Percentiles rank a stretch among this genome's conserved stretches.
Conservation (phyloP, 2,329 filamentous ascomycete species). For the Monascus ruber region DNA sequence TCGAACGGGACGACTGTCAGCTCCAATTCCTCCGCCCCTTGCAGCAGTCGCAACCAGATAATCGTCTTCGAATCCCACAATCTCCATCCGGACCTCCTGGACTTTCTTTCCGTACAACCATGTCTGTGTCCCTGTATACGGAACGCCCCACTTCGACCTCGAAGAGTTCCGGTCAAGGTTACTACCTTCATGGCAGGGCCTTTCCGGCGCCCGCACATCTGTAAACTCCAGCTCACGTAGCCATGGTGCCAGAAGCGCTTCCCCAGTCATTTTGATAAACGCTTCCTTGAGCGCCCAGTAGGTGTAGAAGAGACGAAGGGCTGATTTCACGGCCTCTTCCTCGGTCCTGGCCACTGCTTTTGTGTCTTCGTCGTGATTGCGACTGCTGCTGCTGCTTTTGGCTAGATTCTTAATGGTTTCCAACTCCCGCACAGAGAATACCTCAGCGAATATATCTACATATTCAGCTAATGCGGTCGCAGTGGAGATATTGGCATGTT, state of each 20-base stretch:
- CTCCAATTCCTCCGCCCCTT: constrained; percentile 24
- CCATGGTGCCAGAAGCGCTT: constrained; percentile 52
- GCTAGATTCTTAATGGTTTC: constrained; percentile 42
- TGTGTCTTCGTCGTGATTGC: neutral
- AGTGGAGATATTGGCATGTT: constrained; percentile 35
- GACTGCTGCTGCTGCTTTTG: neutral
- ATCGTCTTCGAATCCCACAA: constrained; percentile 47
- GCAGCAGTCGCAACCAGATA: constrained; percentile 49
- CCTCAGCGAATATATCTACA: constrained; percentile 48
- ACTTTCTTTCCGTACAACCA: constrained; percentile 38
- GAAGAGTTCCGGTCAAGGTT: neutral
- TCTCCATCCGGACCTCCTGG: constrained; percentile 44
- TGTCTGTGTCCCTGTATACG: constrained; percentile 36
- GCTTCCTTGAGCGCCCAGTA: constrained; percentile 57
- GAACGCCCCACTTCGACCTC: constrained; percentile 19
- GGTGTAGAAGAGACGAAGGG: constrained; percentile 51
- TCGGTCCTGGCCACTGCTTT: constrained; percentile 2
- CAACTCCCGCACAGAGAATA: constrained; percentile 47
- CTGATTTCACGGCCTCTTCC: constrained; percentile 38
- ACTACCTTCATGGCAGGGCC: neutral
- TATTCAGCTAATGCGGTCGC: constrained; percentile 43
- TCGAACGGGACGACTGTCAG: constrained; percentile 1
- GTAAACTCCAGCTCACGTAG: constrained; percentile 49
- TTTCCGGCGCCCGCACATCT: constrained; percentile 41
- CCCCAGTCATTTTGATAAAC: constrained; percentile 56